Evolutionary conservation across 371 early-diverging fungal species (phyloP), one percentile per base, ranked within the genome.

Genomic region (Mucor lusitanicus): DNA sequence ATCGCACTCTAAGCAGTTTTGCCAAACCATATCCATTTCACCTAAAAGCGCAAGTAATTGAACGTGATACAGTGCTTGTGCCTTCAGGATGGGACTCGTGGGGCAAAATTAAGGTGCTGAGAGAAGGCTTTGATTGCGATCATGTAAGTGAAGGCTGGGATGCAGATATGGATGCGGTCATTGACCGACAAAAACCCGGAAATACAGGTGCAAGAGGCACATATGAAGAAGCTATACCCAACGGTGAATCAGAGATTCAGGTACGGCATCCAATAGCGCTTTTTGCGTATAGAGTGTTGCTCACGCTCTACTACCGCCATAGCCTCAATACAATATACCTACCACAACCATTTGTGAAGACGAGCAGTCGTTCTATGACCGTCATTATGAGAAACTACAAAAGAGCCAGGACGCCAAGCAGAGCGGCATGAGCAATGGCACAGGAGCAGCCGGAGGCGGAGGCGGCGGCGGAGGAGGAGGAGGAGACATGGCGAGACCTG

Each of bases 81-180:
- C 98, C 98, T 6, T 80, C 93, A 30, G 98, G 98, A 17, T 97
- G 97, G 98, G 98, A 97, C 72, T 91, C 94, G 44, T 92, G 90
- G 87, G 91, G 92, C 23, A 95, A 95, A 73, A 94, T 97, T 61
- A 82, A 86, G 27, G 86, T 92, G n/a, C 72, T 95, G 55, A 77
- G 92, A 56, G 91, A 89, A 56, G 91, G 90, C 25, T 97, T 96
- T 67, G 90, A 92, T 55, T 90, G 91, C 63, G 82, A 86, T 6
- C 78, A 78, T 6, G 74, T 88, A 19, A 81, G 83, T 59, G 74
- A 83, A 8, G 90, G 89, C 3, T 92, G 90, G 90, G 84, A 85
- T 30, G 60, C 75, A 0, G 86, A 88, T 73, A 76, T 84, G 63
- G 77, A 79, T 61, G 69, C 74, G 15, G 77, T 87, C 28, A 30